Percentiles rank a stretch among this genome's conserved stretches.
Evolutionary conservation across 2,329 filamentous ascomycete genomes (phyloP).

Genomic region (Penicillium sp.): DNA sequence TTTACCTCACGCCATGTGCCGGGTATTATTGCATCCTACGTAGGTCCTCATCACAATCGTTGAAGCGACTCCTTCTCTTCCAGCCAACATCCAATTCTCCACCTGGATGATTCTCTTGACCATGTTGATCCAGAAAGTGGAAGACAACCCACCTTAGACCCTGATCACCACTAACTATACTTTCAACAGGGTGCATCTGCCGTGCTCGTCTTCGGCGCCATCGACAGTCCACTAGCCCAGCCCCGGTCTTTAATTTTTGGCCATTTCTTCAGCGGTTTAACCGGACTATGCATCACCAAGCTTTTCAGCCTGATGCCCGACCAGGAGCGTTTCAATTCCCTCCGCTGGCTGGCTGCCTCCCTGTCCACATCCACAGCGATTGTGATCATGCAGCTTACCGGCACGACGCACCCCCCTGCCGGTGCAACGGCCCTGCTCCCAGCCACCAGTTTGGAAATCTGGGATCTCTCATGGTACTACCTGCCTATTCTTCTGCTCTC

Average conservation of each 20-base stretch:
- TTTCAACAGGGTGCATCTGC: constrained; percentile 26
- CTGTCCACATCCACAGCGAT: constrained; percentile 24
- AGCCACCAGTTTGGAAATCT: constrained; percentile 23
- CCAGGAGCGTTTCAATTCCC: constrained; percentile 24
- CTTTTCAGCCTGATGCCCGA: constrained; percentile 29
- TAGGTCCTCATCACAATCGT: constrained; percentile 7
- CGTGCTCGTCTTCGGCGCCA: constrained; percentile 28
- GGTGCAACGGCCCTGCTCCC: constrained; percentile 30
- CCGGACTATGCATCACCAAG: constrained; percentile 28
- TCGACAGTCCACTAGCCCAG: constrained; percentile 29
- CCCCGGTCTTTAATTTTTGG: constrained; percentile 30
- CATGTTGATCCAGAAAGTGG: too few species aligned
- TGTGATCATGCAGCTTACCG: constrained; percentile 30
- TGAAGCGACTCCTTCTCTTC: too few species aligned
- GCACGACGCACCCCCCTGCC: constrained; percentile 31
- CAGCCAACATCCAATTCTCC: too few species aligned
- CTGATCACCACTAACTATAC: background rate
- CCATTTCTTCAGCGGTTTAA: constrained; percentile 29
- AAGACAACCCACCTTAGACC: background rate
- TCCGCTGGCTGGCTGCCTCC: constrained; percentile 29
- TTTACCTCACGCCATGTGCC: constrained; percentile 22
- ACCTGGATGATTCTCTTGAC: too few species aligned
- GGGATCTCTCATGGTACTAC: constrained; percentile 28
- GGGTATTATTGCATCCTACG: constrained; percentile 24
- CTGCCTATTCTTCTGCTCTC: constrained; percentile 28